Base-by-base conservation (phyloP, 208 protist species). In the Trypanosoma theileri region DNA sequence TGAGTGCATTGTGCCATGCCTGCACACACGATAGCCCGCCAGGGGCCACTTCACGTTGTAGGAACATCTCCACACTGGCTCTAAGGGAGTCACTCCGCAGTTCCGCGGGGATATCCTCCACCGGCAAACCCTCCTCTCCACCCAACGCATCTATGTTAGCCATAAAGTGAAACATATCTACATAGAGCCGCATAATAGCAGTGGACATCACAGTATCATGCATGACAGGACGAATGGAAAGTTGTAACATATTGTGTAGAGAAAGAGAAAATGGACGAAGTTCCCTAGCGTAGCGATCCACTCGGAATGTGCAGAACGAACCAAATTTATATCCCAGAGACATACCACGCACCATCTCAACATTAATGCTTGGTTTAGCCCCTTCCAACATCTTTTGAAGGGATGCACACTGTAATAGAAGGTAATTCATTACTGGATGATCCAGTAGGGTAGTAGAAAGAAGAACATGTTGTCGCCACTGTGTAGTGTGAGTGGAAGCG, bases 381-480 rank as follows among this genome's bases (percentile, higher is more conserved):
- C 58, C 53, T 10, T 56, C 44, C 57, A 93, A 67, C 21, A 60
- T 51, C 52, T 76, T 64, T 59, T 88, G 75, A 58, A 96, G 75
- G 9, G 45, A 58, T 26, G 66, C 66, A 48, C 76, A 77, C 40
- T 86, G 88, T 41, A 73, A 76, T 54, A 92, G 80, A 19, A 91
- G 79, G 59, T 87, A 88, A 53, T 88, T 71, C 50, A 87, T 77
- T 19, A 92, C 84, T 16, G 85, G 80, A 51, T 83, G 76, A 58
- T 97, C 87, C 28, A 95, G 67, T 26, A 94, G 84, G 1, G 84
- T 91, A 11, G 92, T 97, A 21, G 88, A 94, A 56, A 92, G 82
- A 7, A 97, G 76, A 55, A 96, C 82, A 79, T 96, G 89, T 82
- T 94, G 86, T n/a, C 92, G 84, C 88, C 88, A 97, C 78, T 91